These are phyloP conservation scores for Inga oerstediana DNA, from an alignment of 306 rosid species.

Conservation along the genomic window DNA sequence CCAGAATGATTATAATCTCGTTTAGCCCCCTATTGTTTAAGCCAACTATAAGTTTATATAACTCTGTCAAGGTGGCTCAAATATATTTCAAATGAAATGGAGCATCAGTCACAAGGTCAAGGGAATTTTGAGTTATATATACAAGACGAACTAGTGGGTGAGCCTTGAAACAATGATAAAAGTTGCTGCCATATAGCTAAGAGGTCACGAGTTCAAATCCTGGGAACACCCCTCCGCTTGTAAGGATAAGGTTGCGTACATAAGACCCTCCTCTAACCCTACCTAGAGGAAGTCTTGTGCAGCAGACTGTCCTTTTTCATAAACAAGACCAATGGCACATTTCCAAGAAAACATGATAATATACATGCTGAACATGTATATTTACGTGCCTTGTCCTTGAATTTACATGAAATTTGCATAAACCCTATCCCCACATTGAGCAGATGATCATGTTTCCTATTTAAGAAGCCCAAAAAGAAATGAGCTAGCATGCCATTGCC, in stretches of 20 bases:
- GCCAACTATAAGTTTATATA: background rate
- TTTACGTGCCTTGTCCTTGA: background rate
- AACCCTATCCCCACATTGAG: conserved; percentile 6
- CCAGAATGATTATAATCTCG: background rate
- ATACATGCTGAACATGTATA: conserved; percentile 13
- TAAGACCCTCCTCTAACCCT: no score
- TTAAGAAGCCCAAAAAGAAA: conserved; percentile 22
- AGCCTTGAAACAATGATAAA: no score
- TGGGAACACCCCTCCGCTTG: no score
- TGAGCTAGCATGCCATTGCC: background rate
- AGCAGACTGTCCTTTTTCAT: no score
- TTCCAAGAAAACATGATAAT: conserved; percentile 5
- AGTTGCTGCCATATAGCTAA: no score
- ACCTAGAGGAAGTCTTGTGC: no score
- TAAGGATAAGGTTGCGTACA: no score
- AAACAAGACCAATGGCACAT: background rate
- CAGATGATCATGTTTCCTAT: conserved; percentile 12
- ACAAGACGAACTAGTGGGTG: no score
- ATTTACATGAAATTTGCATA: conserved; percentile 1
- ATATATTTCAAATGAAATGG: background rate
- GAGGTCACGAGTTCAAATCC: no score
- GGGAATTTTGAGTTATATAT: conserved; percentile 14
- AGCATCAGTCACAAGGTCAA: background rate
- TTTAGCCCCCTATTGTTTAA: no score
- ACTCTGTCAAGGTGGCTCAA: background rate